Evolutionary conservation across 176 grass and related monocot species (phyloP).

Genomic region (Avena atlantica): DNA sequence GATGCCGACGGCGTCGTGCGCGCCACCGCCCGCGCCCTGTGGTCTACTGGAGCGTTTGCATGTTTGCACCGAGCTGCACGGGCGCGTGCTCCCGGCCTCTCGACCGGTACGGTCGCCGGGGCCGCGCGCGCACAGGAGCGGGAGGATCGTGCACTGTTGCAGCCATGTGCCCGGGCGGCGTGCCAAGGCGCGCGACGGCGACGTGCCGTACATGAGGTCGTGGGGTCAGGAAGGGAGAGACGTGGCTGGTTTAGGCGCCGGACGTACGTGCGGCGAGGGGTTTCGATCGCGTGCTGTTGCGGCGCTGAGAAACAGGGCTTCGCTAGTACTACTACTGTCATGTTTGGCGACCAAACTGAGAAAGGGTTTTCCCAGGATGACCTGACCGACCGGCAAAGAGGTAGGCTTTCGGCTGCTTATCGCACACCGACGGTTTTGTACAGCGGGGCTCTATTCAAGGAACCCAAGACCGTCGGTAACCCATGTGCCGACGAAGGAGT

Average conservation of each 20-base stretch:
- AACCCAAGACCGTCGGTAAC: not conserved
- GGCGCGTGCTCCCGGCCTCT: slow-evolving; percentile 16
- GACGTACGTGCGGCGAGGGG: slow-evolving; percentile 22
- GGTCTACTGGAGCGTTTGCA: not conserved
- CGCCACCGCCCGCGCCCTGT: slow-evolving; percentile 3
- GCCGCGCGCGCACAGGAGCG: not conserved
- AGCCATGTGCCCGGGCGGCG: slow-evolving; percentile 44
- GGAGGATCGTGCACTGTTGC: not conserved
- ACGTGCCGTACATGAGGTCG: not conserved
- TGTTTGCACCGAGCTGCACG: not conserved
- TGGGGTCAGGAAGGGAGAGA: slow-evolving; percentile 1
- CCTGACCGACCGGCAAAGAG: not conserved
- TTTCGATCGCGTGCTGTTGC: slow-evolving; percentile 14
- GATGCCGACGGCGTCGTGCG: not conserved
- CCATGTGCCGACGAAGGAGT: not conserved
- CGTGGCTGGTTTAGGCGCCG: not conserved
- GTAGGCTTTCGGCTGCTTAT: not conserved
- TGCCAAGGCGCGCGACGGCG: not conserved
- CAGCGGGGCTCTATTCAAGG: not conserved
- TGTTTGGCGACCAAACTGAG: not conserved
- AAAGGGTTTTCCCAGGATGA: not conserved
- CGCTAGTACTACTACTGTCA: not conserved
- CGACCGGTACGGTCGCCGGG: not conserved
- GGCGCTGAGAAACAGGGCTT: slow-evolving; percentile 1
- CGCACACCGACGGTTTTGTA: not conserved